These are phyloP conservation scores for Phytophthora sansomeana DNA, from an alignment of 352 stramenopile genomes.

Conservation along the genomic window DNA sequence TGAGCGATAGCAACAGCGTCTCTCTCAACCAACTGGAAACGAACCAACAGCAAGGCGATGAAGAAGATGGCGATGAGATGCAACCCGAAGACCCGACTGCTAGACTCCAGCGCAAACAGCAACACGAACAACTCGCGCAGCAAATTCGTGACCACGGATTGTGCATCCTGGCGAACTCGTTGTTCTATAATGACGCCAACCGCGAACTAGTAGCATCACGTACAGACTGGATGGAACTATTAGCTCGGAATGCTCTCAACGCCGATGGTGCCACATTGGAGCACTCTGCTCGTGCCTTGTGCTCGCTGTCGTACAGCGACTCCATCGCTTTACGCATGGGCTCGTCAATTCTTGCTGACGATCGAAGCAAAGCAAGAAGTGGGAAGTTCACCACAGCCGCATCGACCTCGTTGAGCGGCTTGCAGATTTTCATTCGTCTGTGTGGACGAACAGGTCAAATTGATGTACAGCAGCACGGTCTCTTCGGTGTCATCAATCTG, in stretches of 20 bases:
- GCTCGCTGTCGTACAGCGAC: constrained; percentile 87
- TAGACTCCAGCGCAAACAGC: constrained; percentile 16
- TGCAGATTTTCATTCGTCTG: constrained; percentile 61
- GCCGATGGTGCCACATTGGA: constrained; percentile 53
- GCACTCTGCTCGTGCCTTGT: constrained; percentile 78
- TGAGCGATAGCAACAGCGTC: neutral
- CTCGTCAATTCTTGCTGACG: constrained; percentile 12
- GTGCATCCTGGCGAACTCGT: constrained; percentile 79
- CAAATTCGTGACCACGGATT: constrained; percentile 77
- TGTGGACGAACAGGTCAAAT: constrained; percentile 40
- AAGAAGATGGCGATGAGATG: constrained; percentile 9
- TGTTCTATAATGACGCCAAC: constrained; percentile 94
- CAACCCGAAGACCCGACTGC: constrained; percentile 6
- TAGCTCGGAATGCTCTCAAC: constrained; percentile 60
- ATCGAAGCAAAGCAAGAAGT: constrained; percentile 16
- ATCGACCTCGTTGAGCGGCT: constrained; percentile 35
- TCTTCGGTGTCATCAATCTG: constrained; percentile 86
- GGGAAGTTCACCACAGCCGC: neutral
- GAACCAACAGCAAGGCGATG: constrained; percentile 12
- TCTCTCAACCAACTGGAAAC: constrained; percentile 36
- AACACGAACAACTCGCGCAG: constrained; percentile 22
- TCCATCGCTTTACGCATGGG: constrained; percentile 69
- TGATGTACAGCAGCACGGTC: constrained; percentile 65
- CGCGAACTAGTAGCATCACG: constrained; percentile 69
- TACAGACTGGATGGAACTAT: constrained; percentile 59